Evolutionary conservation across 257 asterid species (phyloP).

Genomic region (Gentiana dahurica): DNA sequence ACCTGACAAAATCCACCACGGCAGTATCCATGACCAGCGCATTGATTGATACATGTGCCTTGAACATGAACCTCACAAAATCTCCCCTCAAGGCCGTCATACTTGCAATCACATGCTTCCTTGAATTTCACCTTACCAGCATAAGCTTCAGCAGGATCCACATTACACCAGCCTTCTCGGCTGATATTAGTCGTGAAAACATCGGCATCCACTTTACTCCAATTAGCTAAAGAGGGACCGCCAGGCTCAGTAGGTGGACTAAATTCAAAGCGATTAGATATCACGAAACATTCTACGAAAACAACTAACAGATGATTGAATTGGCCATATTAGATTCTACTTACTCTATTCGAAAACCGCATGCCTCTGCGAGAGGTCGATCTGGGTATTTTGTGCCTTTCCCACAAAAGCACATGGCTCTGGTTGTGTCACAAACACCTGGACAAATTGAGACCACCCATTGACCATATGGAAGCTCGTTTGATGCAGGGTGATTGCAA

Average conservation of each 20-base stretch:
- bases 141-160: constrained; percentile 73
- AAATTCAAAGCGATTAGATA: constrained; percentile 12
- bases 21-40: constrained; percentile 72
- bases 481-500: constrained; percentile 63
- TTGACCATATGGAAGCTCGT: constrained; percentile 55
- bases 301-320: constrained; percentile 3
- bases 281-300: background rate
- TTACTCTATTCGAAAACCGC: constrained; percentile 82
- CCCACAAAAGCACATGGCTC: constrained; percentile 99
- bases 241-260: constrained; percentile 69
- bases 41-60: constrained; percentile 80
- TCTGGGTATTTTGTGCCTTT: constrained; percentile 90
- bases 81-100: constrained; percentile 83
- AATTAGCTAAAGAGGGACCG: constrained; percentile 43
- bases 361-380: constrained; percentile 81
- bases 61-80: constrained; percentile 78
- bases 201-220: constrained; percentile 52
- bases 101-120: constrained; percentile 94
- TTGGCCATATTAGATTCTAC: constrained; percentile 14
- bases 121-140: constrained; percentile 48
- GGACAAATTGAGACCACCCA: constrained; percentile 95
- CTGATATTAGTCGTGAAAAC: constrained; percentile 66
- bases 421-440: constrained; percentile 71
- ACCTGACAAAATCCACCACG: constrained; percentile 99
- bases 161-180: constrained; percentile 84